phyloP scores from a whole-genome alignment of 805 yeast species.

The Cyberlindnera samutprakarnensis region DNA sequence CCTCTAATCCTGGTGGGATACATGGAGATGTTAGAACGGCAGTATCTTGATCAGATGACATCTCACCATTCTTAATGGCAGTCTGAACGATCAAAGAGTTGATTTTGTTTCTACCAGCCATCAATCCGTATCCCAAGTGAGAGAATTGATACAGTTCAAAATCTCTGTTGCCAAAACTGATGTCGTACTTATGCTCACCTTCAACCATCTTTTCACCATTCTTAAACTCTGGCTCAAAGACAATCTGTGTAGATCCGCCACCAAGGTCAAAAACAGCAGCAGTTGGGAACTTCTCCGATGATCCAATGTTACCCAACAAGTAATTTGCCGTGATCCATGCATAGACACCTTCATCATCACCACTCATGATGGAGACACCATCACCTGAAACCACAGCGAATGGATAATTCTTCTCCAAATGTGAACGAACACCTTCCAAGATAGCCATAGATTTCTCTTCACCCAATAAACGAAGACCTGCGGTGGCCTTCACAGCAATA shows the following conservation, averaged over 20 bases:
- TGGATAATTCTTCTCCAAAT: slow-evolving; percentile 76
- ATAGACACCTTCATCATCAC: slow-evolving; percentile 94
- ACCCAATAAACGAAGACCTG: slow-evolving; percentile 87
- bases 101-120: slow-evolving; percentile 85
- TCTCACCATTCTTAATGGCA: slow-evolving; percentile 34
- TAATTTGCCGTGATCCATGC: slow-evolving; percentile 98
- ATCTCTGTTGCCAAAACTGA: slow-evolving; percentile 73
- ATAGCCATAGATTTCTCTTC: slow-evolving; percentile 64
- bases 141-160: slow-evolving; percentile 87
- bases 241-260: slow-evolving; percentile 98
- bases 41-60: slow-evolving; percentile 32
- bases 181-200: slow-evolving; percentile 82
- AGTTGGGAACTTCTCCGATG: slow-evolving; percentile 64
- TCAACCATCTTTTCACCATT: slow-evolving; percentile 58
- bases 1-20: slow-evolving; percentile 66
- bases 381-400: slow-evolving; percentile 84
- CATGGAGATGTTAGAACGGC: slow-evolving; percentile 69
- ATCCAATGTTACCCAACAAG: slow-evolving; percentile 87
- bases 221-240: slow-evolving; percentile 82
- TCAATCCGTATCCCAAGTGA: slow-evolving; percentile 92
- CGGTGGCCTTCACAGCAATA: slow-evolving; percentile 95
- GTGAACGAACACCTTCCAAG: slow-evolving; percentile 65
- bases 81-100: slow-evolving; percentile 56
- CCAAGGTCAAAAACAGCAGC: slow-evolving; percentile 98
- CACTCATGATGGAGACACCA: slow-evolving; percentile 91